Evolutionary conservation across 805 yeast genomes (phyloP), one percentile per base, ranked within the genome.

Genomic region (Cyberlindnera suaveolens): DNA sequence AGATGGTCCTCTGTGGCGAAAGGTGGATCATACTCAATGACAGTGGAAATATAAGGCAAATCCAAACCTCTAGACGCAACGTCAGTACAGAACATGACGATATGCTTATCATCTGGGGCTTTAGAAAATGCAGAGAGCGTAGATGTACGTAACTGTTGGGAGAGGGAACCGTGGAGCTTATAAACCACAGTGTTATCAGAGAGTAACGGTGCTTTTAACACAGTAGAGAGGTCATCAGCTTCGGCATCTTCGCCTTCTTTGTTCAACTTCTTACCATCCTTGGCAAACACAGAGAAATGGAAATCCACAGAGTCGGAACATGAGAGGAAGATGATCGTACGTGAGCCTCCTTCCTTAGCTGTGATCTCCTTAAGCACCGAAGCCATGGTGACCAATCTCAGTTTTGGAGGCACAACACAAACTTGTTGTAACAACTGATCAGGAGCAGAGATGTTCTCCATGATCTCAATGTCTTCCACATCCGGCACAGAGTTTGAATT

Each of bases 31-130:
- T 81, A 83, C 62, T 93, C 99, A 16, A 93, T 72, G 29, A 93
- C 96, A 38, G 82, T 78, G 36, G 93, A 77, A 45, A 93, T 87
- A 40, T 78, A 74, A 2, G 96, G 96, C 44, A 93, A 68, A 70
- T 93, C 99, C 49, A 93, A 72, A 49, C 99, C 99, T 67, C 99
- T 80, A 30, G 98, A 82, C 0, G 97, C 99, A 48, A 93, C 98
- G 72, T 93, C 99, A 0, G 99, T 93, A 71, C 98, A 91, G 53
- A 93, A 77, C 56, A 93, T 70, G 17, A 93, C 72, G 2, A 82
- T 72, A 54, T 81, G 81, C 44, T 72, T 72, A 6, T 72, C 68
- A 33, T 67, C 67, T 1, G 61, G 67, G 36, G 55, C 60, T 39
- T 57, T 63, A 54, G 61, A 60, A 49, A 66, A 72, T 32, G 70